Conservation (phyloP, 768 basidiomycete genomes). For the Hypholoma fasciculare region DNA sequence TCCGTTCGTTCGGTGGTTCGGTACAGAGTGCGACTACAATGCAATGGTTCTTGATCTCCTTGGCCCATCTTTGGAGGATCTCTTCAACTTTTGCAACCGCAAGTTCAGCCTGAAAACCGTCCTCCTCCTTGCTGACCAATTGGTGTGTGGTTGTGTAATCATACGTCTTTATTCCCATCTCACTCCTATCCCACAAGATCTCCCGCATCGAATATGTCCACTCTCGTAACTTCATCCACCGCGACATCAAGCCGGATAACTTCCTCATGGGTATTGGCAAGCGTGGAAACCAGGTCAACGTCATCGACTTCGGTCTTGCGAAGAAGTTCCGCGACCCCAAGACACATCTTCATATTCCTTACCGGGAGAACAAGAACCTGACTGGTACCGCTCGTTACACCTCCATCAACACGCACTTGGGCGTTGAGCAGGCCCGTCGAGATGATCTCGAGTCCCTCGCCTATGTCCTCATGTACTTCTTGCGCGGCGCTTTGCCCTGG, state of each 20-base stretch:
- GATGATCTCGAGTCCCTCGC: slow-evolving; percentile 98
- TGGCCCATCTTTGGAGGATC: slow-evolving; percentile 86
- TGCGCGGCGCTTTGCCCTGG: slow-evolving; percentile 97
- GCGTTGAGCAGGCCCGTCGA: slow-evolving; percentile 96
- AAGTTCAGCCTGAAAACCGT: slow-evolving; percentile 98
- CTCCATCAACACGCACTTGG: slow-evolving; percentile 98
- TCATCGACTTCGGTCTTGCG: slow-evolving; percentile 96
- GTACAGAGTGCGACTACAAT: slow-evolving; percentile 98
- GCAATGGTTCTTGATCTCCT: slow-evolving; percentile 99
- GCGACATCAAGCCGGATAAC: slow-evolving; percentile 99
- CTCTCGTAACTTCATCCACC: slow-evolving; percentile 97
- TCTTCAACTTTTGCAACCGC: slow-evolving; percentile 96
- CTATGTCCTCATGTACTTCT: slow-evolving; percentile 99
- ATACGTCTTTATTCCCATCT: slow-evolving; percentile 21
- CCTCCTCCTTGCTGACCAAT: slow-evolving; percentile 92
- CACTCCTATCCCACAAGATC: slow-evolving; percentile 53
- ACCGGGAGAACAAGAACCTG: slow-evolving; percentile 99
- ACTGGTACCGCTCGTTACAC: slow-evolving; percentile 99
- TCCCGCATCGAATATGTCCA: slow-evolving; percentile 99
- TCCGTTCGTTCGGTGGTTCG: slow-evolving; percentile 95
- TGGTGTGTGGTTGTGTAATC: slow-evolving; percentile 52
- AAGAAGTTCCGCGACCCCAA: slow-evolving; percentile 99
- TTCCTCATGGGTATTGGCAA: slow-evolving; percentile 99
- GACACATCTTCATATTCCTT: slow-evolving; percentile 99
- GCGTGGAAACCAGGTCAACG: slow-evolving; percentile 99